A percentile compares a stretch with the other conserved stretches of the same genome.
Conservation (phyloP, 1,139 yeast genomes). For the Geotrichum candidum region DNA sequence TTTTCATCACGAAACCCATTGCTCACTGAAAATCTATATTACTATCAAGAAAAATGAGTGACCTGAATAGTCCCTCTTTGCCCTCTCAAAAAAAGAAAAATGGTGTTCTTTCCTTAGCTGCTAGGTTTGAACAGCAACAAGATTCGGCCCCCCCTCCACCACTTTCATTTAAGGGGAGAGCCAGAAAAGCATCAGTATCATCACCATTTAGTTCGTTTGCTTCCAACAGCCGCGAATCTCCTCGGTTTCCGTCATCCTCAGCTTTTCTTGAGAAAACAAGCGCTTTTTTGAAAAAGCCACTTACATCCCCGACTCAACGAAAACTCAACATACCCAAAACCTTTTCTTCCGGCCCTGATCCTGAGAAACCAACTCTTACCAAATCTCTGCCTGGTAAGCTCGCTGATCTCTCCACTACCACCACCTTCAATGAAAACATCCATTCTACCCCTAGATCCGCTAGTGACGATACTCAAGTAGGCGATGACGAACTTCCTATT, state of each 20-base stretch:
- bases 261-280: not conserved
- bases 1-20: constrained; percentile 2
- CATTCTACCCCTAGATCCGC: not conserved
- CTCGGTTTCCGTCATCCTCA: not conserved
- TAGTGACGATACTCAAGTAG: not conserved
- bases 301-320: not conserved
- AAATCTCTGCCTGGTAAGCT: not conserved
- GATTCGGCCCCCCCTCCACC: constrained; percentile 4
- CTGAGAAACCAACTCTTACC: not conserved
- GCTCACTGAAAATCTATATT: not conserved
- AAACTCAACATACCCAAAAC: not conserved
- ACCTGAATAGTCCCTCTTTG: not conserved
- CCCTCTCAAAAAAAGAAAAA: not conserved
- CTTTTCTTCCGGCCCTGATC: not conserved
- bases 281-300: not conserved
- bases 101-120: constrained; percentile 15
- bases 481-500: not conserved
- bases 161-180: not conserved
- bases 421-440: not conserved
- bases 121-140: constrained; percentile 11
- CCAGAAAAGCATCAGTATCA: not conserved
- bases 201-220: not conserved
- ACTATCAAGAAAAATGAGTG: constrained; percentile 1
- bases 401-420: not conserved
- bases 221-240: not conserved